Base-by-base conservation (phyloP, 208 protist genomes). In the Phytomonas serpens region DNA sequence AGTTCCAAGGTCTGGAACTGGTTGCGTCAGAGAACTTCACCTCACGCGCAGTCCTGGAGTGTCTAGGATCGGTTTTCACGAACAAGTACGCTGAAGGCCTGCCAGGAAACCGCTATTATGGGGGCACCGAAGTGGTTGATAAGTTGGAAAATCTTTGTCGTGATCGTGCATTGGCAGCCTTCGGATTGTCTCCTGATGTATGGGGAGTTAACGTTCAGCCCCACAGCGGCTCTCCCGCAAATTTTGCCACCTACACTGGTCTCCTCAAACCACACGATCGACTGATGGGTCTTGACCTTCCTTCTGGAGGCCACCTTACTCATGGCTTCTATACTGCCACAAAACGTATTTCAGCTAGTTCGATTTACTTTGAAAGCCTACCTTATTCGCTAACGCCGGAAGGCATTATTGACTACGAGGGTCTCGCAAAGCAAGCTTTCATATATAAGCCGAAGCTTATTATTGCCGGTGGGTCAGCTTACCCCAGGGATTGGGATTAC, bases 151-250 rank as follows among this genome's bases (percentile, higher is more conserved):
- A 79, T 31, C 75, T 99, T 14, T 95, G 91, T 72, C 89, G 93
- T 63, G 69, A 90, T 40, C 93, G 99, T 65, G 95, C 98, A 33
- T 84, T 99, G 1, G 63, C 88, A 29, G 96, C 97, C 52, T 99
- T 99, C 80, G 52, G 81, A 32, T 77, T 99, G 0, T 85, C 99
- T 69, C 77, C 85, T 2, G 79, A 82, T 33, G 77, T 97, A 79
- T 99, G 99, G 99, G 98, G 97, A 47, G 98, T 99, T 19, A 99
- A 99, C 77, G 99, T 99, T 52, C 99, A 99, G 92, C 97, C 99
- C 38, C 99, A 99, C 80, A 99, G 95, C 63, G 99, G 99, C 29
- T 98, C 92, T 6, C 89, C 98, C 9, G 98, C 98, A 38, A 99
- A 99, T 90, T 98, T 99, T 68, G 95, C 96, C 6, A 98, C 95